These are phyloP conservation scores for Letharia lupina DNA, from an alignment of 495 filamentous ascomycete genomes.

Conservation along the genomic window DNA sequence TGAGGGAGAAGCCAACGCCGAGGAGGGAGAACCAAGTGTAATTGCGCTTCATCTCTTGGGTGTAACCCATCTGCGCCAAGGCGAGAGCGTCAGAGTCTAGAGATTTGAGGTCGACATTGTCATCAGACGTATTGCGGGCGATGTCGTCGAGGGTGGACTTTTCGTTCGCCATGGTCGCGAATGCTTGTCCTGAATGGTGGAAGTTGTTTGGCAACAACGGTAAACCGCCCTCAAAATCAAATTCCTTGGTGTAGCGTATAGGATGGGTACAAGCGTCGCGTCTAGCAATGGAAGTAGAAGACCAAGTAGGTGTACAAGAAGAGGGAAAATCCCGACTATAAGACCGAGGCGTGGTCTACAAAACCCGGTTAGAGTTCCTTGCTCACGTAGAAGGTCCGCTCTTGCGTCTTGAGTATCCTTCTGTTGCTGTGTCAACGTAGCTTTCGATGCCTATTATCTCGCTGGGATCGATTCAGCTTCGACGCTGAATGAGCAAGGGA, in stretches of 20 bases:
- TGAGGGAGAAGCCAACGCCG: slow-evolving; percentile 53
- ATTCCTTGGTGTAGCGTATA: too few species aligned
- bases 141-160: slow-evolving; percentile 8
- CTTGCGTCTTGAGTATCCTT: neutral
- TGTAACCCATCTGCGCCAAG: slow-evolving; percentile 49
- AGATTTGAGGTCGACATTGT: slow-evolving; percentile 21
- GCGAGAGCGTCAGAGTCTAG: slow-evolving; percentile 30
- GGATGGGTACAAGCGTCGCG: too few species aligned
- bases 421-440: neutral
- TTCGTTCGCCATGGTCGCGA: slow-evolving; percentile 8
- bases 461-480: neutral
- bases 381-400: neutral
- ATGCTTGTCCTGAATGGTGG: too few species aligned
- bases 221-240: neutral
- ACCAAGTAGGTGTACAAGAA: too few species aligned
- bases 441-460: neutral
- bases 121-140: neutral
- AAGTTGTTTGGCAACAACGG: neutral
- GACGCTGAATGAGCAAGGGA: neutral
- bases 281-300: too few species aligned
- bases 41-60: slow-evolving; percentile 49
- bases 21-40: slow-evolving; percentile 50
- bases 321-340: neutral
- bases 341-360: neutral
- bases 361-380: neutral